These are phyloP conservation scores for Gracilaria caudata DNA, from an alignment of 23 red algal species.

Conservation along the genomic window DNA sequence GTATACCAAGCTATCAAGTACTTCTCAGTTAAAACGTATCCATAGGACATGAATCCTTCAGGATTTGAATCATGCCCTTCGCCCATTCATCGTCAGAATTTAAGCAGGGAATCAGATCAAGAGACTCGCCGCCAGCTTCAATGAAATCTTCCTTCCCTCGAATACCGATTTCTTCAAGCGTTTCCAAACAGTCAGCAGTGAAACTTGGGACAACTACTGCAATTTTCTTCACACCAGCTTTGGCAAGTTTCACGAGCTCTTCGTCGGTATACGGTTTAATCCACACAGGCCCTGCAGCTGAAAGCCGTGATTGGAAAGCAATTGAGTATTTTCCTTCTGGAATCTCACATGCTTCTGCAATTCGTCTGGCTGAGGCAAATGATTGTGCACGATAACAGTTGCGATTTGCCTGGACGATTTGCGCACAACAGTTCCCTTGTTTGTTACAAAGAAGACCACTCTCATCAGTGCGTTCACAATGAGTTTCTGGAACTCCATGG, in stretches of 20 bases:
- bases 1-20: background rate
- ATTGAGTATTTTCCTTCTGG: conserved; percentile 90
- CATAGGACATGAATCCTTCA: conserved; percentile 92
- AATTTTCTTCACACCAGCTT: conserved; percentile 84
- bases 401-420: conserved; percentile 90
- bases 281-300: conserved; percentile 95
- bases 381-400: conserved; percentile 99
- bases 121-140: conserved; percentile 89
- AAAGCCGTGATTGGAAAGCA: conserved; percentile 92
- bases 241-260: conserved; percentile 74
- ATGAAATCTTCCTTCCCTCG: conserved; percentile 88
- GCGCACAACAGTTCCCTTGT: conserved; percentile 79
- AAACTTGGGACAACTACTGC: conserved; percentile 94
- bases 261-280: conserved; percentile 98
- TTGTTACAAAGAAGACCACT: conserved; percentile 82
- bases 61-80: conserved; percentile 83
- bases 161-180: conserved; percentile 99
- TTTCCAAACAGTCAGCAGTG: conserved; percentile 97
- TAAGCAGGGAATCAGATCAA: conserved; percentile 91
- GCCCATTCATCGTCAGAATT: conserved; percentile 86
- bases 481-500: conserved; percentile 92
- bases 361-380: conserved; percentile 83
- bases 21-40: conserved; percentile 67
- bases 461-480: conserved; percentile 95
- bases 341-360: conserved; percentile 76